Percentiles rank a stretch among this genome's conserved stretches.
phyloP scores from a whole-genome alignment of 495 filamentous ascomycete genomes.

The Penicillium turbatum region DNA sequence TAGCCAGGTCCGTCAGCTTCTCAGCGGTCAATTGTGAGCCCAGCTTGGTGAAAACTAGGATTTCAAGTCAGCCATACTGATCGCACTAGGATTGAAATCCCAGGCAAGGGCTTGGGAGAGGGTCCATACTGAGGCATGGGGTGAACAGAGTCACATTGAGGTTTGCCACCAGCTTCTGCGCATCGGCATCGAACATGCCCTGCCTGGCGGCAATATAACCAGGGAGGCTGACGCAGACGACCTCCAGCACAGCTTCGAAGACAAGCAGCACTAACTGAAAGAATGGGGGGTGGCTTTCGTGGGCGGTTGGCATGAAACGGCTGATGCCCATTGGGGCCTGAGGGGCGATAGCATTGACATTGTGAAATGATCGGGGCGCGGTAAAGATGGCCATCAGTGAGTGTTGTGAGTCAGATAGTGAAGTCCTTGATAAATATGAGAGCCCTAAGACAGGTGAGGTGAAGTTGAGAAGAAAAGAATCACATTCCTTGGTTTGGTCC shows the following conservation, averaged over 20 bases:
- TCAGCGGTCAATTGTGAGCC: constrained; percentile 91
- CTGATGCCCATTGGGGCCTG: constrained; percentile 33
- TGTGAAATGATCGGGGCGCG: constrained; percentile 62
- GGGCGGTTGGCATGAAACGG: constrained; percentile 27
- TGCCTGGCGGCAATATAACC: constrained; percentile 89
- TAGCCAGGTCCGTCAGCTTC: constrained; percentile 81
- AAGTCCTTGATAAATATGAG: background rate
- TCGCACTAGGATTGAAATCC: background rate
- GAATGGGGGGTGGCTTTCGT: constrained; percentile 61
- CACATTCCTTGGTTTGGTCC: background rate
- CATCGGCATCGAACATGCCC: constrained; percentile 89
- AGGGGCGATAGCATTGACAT: constrained; percentile 40
- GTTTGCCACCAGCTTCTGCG: constrained; percentile 93
- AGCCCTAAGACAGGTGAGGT: background rate
- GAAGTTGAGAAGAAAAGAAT: background rate
- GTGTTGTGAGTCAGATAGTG: background rate
- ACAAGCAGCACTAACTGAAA: constrained; percentile 77
- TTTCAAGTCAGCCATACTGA: constrained; percentile 3
- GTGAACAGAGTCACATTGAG: constrained; percentile 93
- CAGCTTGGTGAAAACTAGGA: constrained; percentile 88
- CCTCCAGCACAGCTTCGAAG: constrained; percentile 93
- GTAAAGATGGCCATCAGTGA: constrained; percentile 50
- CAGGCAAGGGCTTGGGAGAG: background rate
- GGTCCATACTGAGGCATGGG: constrained; percentile 81
- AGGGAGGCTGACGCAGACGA: constrained; percentile 89